Evolutionary conservation across 139 green algal species (phyloP), one percentile per base, ranked within the genome.

Genomic region (Tetratostichococcus sp.): DNA sequence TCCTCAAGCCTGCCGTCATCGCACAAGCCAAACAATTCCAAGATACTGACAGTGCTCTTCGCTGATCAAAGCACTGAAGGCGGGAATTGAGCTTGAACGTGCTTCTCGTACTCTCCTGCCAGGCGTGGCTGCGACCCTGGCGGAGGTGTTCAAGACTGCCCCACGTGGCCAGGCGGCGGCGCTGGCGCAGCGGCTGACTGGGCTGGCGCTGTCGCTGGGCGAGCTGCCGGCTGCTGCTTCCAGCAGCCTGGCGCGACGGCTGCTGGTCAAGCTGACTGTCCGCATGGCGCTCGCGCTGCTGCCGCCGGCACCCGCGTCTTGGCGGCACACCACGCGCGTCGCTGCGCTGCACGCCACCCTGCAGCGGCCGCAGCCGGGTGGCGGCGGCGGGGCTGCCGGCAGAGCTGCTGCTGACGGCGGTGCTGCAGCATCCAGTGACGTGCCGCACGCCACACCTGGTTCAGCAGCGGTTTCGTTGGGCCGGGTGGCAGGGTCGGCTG

Each of bases 191-290:
- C 28, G 69, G 26, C 77, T 87, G 17, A 90, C 86, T 79, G 74
- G 67, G 17, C 28, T 65, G 22, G 78, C 74, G 0, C 50, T 71
- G 21, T 74, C 84, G 77, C 84, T 94, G 70, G 65, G 82, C 34
- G 65, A 23, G 59, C 77, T 70, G 68, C 35, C 33, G 26, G 69
- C 72, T 31, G 83, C 76, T 42, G 72, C 66, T 57, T 68, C n/a
- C 72, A 86, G 83, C 35, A 74, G 79, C 22, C 43, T 85, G 31
- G 58, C 50, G 67, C 66, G 5, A 4, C 23, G 28, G 86, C 89
- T 98, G 34, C 83, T 75, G 1, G 79, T 89, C 21, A 99, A 99
- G 86, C 85, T 98, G 42, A 70, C 82, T 2, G 84, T 93, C 69
- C 82, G 95, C 4, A 75, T 97, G 8, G 94, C 77, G 0, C 82